Evolutionary conservation across 495 filamentous ascomycete species (phyloP), one percentile per base, ranked within the genome.

Genomic region (Entonaema liquescens): DNA sequence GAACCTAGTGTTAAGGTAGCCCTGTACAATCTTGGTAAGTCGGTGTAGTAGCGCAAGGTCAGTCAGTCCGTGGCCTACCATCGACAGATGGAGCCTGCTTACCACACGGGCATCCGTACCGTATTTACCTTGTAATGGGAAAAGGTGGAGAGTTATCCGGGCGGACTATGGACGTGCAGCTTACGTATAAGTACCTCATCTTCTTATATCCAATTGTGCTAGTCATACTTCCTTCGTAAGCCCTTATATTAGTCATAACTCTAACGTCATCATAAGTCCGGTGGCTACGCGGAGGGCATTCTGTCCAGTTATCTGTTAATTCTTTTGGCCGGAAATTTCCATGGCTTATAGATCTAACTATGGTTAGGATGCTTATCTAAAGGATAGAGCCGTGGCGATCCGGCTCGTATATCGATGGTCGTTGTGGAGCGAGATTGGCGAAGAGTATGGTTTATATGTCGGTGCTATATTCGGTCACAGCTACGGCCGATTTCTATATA

Each of bases 51-150:
- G 61, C 50, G 70, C 65, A 65, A 72, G 60, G 65, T 69, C 65
- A 65, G 65, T 62, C 65, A 68, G 65, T 65, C 70, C 57, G 70
- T 73, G 44, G 65, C 65, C 62, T 65, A 42, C 60, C 55, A 66
- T 52, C 42, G 23, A 61, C 57, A 62, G 49, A 68, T 62, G 57
- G 65, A 69, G 40, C 65, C 40, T 62, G 23, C 64, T 62, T 40
- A 52, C 61, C 61, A 68, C 70, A 69, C 70, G 57, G 70, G 60
- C 61, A 53, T 73, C 62, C 53, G 65, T 62, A 66, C 70, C 65
- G 68, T 53, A 19, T 62, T 73, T 65, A 29, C 62, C 49, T 44
- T 59, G 8, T 21, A 61, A 54, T 52, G 70, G 70, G 55, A 65
- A 47, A 29, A 57, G 33, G 69, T 55, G 70, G 61, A 52, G 44